phyloP scores from a whole-genome alignment of 139 green algal species.

The Coelastrella sp. region DNA sequence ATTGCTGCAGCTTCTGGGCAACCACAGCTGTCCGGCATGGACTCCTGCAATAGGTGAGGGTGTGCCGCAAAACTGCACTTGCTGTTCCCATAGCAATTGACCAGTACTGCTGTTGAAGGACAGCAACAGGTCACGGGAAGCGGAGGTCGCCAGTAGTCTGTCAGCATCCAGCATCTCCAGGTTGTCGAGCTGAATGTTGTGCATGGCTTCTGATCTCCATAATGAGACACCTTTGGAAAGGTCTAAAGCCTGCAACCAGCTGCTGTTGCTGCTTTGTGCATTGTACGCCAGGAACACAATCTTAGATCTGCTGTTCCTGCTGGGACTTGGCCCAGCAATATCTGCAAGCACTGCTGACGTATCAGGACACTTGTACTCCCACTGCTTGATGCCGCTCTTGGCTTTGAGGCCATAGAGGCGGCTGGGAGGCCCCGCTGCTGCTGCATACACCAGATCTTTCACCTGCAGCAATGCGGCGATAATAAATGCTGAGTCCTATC shows the following conservation, averaged over 20 bases:
- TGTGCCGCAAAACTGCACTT: constrained; percentile 17
- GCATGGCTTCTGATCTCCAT: neutral
- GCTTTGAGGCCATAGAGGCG: constrained; percentile 28
- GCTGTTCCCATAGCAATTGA: neutral
- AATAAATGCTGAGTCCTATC: neutral
- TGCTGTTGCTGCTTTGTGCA: neutral
- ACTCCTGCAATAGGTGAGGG: neutral
- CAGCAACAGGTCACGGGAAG: neutral
- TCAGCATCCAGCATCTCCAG: neutral
- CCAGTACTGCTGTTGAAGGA: constrained; percentile 6
- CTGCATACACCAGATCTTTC: constrained; percentile 15
- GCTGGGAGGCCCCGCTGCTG: constrained; percentile 21
- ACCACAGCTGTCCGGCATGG: neutral
- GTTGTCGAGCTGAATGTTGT: neutral
- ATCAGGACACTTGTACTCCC: constrained; percentile 20
- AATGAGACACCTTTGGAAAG: neutral
- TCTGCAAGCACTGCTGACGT: neutral
- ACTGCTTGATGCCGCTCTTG: constrained; percentile 28
- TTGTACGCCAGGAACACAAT: constrained; percentile 19
- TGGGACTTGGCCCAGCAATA: neutral
- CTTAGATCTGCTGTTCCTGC: neutral
- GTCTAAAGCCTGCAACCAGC: constrained; percentile 37
- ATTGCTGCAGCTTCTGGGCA: neutral
- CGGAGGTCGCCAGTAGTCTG: neutral
- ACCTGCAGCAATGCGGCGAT: neutral